Evolutionary conservation across 2,329 filamentous ascomycete genomes (phyloP).

Genomic region (Zasmidium citrigriseum): DNA sequence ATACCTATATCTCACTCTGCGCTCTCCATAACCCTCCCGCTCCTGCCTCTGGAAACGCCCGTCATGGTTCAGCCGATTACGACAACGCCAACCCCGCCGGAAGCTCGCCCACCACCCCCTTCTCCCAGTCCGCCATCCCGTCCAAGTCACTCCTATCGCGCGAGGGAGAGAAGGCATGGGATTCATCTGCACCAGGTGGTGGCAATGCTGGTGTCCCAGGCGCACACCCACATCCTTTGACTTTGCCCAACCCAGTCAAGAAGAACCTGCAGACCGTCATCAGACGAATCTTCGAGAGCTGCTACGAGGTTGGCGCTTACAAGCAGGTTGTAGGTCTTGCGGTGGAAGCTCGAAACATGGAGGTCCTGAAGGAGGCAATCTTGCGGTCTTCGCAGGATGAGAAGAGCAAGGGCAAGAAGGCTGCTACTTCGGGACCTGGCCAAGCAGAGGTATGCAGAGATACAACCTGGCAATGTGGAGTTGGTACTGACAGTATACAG

Average conservation of each 20-base stretch:
- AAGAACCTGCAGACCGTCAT: slow-evolving; percentile 80
- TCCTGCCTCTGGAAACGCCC: slow-evolving; percentile 18
- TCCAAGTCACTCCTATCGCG: slow-evolving; percentile 95
- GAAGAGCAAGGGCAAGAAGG: slow-evolving; percentile 64
- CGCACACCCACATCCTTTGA: slow-evolving; percentile 60
- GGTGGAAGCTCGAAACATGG: slow-evolving; percentile 88
- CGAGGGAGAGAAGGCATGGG: slow-evolving; percentile 65
- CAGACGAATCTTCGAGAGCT: slow-evolving; percentile 86
- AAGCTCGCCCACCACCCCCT: slow-evolving; percentile 88
- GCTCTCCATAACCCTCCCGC: slow-evolving; percentile 59
- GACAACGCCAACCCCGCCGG: slow-evolving; percentile 64
- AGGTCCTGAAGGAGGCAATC: slow-evolving; percentile 83
- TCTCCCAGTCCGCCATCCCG: slow-evolving; percentile 88
- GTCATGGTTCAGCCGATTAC: slow-evolving; percentile 57
- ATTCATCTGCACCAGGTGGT: slow-evolving; percentile 56
- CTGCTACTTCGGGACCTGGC: slow-evolving; percentile 53
- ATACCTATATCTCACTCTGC: slow-evolving; percentile 89
- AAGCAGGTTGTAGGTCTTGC: slow-evolving; percentile 96
- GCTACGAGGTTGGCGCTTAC: slow-evolving; percentile 82
- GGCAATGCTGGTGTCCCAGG: slow-evolving; percentile 57
- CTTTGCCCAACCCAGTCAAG: slow-evolving; percentile 72
- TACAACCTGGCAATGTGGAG: too few relatives aligned
- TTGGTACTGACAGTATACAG: neutral
- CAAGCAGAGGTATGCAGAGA: slow-evolving; percentile 61
- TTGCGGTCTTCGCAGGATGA: slow-evolving; percentile 85